Evolutionary conservation across 2,329 filamentous ascomycete genomes (phyloP).

Genomic region (Aspergillus pseudoviridinutans): DNA sequence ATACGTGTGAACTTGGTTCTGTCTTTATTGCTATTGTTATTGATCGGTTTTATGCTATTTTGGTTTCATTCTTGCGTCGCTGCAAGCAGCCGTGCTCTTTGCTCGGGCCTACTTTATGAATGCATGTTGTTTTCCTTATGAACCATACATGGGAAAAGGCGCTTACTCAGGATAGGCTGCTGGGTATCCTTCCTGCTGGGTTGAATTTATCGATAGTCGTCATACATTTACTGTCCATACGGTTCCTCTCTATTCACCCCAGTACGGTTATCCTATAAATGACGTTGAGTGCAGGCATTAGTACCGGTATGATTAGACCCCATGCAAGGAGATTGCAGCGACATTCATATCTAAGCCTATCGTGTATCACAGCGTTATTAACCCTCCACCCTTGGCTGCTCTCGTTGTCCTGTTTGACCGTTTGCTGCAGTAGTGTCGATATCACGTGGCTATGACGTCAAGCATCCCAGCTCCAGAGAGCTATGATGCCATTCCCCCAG

Average conservation of each 20-base stretch:
- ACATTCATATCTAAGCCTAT: background rate
- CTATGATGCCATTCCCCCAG: conserved; percentile 1
- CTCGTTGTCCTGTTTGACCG: background rate
- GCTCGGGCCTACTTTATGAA: background rate
- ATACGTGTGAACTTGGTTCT: background rate
- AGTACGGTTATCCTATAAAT: background rate
- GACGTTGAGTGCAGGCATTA: background rate
- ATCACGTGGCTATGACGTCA: conserved; percentile 2
- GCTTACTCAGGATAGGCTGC: background rate
- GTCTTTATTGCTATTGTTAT: conserved; percentile 2
- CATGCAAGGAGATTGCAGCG: background rate
- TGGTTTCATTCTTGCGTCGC: background rate
- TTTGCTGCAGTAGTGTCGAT: background rate
- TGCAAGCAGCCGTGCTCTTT: background rate
- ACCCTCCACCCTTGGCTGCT: background rate
- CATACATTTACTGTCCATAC: background rate
- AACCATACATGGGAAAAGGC: background rate
- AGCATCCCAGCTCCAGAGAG: background rate
- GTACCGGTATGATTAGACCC: background rate
- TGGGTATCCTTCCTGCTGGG: background rate
- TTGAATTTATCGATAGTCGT: background rate
- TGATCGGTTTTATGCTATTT: background rate
- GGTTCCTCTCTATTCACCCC: background rate
- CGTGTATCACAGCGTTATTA: background rate
- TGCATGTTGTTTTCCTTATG: background rate